These are phyloP conservation scores for Protea cynaroides DNA, from an alignment of 164 flowering plant genomes.

Conservation along the genomic window DNA sequence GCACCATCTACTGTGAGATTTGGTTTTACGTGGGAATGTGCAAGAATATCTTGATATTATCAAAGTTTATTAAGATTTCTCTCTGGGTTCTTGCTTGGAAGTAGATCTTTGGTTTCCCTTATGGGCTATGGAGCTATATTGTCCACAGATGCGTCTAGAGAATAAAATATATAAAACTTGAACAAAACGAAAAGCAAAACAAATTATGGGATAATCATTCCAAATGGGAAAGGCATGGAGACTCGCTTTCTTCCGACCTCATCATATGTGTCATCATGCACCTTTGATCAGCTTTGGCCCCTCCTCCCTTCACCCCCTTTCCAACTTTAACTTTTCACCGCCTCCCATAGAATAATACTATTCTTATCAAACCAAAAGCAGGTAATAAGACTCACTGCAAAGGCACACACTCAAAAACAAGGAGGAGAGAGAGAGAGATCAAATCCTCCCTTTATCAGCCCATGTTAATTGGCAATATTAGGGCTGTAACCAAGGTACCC, in stretches of 20 bases:
- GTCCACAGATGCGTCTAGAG: background rate
- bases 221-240: conserved; percentile 52
- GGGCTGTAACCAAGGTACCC: conserved; percentile 11
- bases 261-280: conserved; percentile 86
- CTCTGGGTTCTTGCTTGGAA: background rate
- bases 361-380: conserved; percentile 19
- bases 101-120: background rate
- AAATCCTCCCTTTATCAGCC: conserved; percentile 3
- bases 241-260: conserved; percentile 43
- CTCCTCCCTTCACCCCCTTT: conserved; percentile 9
- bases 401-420: background rate
- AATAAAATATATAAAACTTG: background rate
- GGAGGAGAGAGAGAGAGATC: conserved; percentile 8
- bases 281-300: conserved; percentile 25
- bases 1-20: background rate
- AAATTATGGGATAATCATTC: conserved; percentile 89
- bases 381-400: background rate
- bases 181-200: conserved; percentile 24
- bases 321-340: conserved; percentile 68
- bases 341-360: conserved; percentile 32
- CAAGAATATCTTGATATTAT: background rate
- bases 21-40: background rate
- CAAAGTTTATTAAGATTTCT: background rate
- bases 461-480: conserved; percentile 7
- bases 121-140: background rate